A percentile compares a stretch with the other conserved stretches of the same genome.
Conservation (phyloP, 805 yeast genomes). For the Wickerhamiella spandovensis region DNA sequence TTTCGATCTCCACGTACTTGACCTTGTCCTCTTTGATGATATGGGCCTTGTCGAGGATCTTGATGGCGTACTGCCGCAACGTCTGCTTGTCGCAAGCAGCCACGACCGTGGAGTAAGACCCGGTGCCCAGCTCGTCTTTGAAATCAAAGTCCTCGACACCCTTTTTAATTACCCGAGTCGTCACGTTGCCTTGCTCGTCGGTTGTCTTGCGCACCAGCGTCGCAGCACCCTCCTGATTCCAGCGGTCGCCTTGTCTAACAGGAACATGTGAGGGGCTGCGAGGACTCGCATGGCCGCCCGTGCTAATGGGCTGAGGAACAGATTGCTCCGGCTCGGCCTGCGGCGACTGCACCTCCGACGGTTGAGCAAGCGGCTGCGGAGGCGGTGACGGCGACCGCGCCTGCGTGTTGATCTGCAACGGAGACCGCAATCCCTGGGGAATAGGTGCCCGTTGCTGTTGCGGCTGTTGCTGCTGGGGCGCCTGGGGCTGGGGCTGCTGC, state of each 20-base stretch:
- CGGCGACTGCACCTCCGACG: background rate
- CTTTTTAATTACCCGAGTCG: slow-evolving; percentile 37
- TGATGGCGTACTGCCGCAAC: slow-evolving; percentile 72
- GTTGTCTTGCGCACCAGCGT: slow-evolving; percentile 14
- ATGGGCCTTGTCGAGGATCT: slow-evolving; percentile 81
- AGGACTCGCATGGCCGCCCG: background rate
- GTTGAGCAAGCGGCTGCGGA: no score
- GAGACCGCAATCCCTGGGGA: background rate
- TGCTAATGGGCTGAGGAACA: background rate
- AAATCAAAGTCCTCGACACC: slow-evolving; percentile 77
- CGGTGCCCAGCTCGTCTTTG: slow-evolving; percentile 84
- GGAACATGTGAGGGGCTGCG: background rate
- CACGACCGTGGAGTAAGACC: slow-evolving; percentile 88
- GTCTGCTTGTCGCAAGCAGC: slow-evolving; percentile 71
- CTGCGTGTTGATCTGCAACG: background rate
- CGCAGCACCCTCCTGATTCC: slow-evolving; percentile 10
- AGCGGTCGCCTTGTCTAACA: background rate
- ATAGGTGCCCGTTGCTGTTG: background rate
- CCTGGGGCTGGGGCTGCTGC: no score
- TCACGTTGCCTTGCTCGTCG: slow-evolving; percentile 31
- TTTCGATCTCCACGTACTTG: slow-evolving; percentile 92
- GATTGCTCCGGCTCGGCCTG: background rate
- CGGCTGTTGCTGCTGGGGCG: no score
- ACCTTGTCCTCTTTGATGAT: slow-evolving; percentile 89
- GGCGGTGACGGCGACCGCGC: no score